Conservation (phyloP, 2,329 filamentous ascomycete genomes). For the Sarocladium oryzae region DNA sequence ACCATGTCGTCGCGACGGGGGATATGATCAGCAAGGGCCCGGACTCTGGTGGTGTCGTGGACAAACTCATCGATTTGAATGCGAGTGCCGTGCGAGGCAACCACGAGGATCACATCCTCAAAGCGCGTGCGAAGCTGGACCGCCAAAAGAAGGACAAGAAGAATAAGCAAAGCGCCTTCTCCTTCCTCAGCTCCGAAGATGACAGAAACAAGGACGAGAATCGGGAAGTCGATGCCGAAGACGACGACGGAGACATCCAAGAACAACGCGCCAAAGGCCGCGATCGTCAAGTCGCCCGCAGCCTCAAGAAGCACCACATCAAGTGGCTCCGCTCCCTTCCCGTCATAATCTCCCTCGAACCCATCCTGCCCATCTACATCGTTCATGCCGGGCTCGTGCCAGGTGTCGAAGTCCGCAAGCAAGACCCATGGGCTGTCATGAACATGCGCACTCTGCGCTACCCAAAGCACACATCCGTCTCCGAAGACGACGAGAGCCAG, state of each 20-base stretch:
- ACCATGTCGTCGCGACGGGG: constrained; percentile 71
- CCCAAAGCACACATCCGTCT: constrained; percentile 23
- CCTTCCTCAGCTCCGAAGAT: constrained; percentile 13
- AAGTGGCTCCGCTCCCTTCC: constrained; percentile 66
- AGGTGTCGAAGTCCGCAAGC: constrained; percentile 60
- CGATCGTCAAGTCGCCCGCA: constrained; percentile 43
- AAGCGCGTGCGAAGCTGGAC: constrained; percentile 31
- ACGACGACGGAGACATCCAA: constrained; percentile 19
- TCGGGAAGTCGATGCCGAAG: constrained; percentile 21
- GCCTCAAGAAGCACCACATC: constrained; percentile 50
- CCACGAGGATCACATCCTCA: constrained; percentile 82
- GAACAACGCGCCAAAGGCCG: constrained; percentile 35
- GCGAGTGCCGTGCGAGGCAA: constrained; percentile 86
- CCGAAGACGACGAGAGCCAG: neutral
- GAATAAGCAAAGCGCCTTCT: constrained; percentile 4
- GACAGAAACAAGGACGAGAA: neutral
- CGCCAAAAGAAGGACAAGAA: constrained; percentile 3
- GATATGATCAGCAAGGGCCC: constrained; percentile 85
- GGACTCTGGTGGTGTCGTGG: constrained; percentile 71
- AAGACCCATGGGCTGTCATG: constrained; percentile 78
- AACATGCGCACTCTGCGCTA: constrained; percentile 78
- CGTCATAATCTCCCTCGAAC: constrained; percentile 70
- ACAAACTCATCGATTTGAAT: constrained; percentile 63
- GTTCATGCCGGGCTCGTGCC: constrained; percentile 86
- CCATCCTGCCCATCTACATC: constrained; percentile 52